phyloP scores from a whole-genome alignment of 2,329 filamentous ascomycete species.

The Colletotrichum orbiculare region DNA sequence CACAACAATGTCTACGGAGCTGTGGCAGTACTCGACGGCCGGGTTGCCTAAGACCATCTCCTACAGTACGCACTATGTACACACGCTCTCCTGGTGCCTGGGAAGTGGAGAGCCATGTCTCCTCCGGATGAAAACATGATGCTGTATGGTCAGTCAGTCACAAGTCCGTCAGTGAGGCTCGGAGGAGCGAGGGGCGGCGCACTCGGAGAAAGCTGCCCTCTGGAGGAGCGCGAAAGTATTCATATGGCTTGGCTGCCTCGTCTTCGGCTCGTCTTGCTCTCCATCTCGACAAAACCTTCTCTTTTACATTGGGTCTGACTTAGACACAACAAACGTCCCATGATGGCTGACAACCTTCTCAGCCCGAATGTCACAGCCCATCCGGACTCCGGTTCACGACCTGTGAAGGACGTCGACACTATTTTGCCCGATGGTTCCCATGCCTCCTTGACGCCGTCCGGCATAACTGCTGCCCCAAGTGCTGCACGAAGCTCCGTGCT shows the following conservation, averaged over 20 bases:
- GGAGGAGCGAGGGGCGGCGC: slow-evolving; percentile 1
- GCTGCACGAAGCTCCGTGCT: slow-evolving; percentile 30
- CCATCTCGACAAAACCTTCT: slow-evolving; percentile 31
- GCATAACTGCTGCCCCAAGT: slow-evolving; percentile 28
- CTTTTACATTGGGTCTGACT: background rate
- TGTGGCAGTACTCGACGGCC: slow-evolving; percentile 28
- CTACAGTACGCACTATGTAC: background rate
- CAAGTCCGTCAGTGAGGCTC: background rate
- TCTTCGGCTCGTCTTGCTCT: slow-evolving; percentile 31
- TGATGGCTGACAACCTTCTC: slow-evolving; percentile 29
- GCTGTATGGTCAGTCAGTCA: background rate
- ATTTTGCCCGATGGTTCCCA: slow-evolving; percentile 32
- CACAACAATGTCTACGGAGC: slow-evolving; percentile 3
- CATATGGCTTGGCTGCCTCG: slow-evolving; percentile 30
- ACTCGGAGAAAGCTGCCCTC: slow-evolving; percentile 25
- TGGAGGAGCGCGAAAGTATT: slow-evolving; percentile 9
- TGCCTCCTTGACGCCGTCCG: slow-evolving; percentile 40
- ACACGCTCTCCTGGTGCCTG: background rate
- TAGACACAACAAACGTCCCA: slow-evolving; percentile 4
- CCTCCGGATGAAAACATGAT: slow-evolving; percentile 1
- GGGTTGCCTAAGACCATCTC: slow-evolving; percentile 5
- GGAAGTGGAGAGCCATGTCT: slow-evolving; percentile 27
- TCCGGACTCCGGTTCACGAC: slow-evolving; percentile 25
- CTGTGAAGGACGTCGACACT: slow-evolving; percentile 35
- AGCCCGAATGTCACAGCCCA: slow-evolving; percentile 27